Evolutionary conservation across 257 asterid species (phyloP).

Genomic region (Solanum megistacrolobum): DNA sequence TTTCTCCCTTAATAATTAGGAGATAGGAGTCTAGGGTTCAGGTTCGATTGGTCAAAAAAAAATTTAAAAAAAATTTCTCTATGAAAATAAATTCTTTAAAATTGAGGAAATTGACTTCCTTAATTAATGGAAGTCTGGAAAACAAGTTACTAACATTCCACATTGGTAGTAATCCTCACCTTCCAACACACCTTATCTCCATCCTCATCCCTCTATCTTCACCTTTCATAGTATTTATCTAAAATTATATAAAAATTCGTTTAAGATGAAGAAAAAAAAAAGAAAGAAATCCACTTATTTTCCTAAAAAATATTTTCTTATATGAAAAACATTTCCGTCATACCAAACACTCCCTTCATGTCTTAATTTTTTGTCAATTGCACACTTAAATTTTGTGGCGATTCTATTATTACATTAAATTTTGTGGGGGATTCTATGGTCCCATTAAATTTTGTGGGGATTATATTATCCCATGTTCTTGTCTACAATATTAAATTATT

Average conservation of each 20-base stretch:
- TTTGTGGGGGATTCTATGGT: neutral
- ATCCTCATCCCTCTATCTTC: neutral
- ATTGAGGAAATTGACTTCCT: neutral
- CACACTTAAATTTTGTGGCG: neutral
- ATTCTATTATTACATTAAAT: too few relatives aligned
- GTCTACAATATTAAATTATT: neutral
- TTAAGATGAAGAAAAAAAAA: neutral
- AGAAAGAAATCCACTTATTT: too few relatives aligned
- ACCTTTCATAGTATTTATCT: too few relatives aligned
- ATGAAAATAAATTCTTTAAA: too few relatives aligned
- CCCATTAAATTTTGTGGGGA: neutral
- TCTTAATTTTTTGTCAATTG: too few relatives aligned
- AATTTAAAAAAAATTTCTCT: neutral
- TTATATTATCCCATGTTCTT: neutral
- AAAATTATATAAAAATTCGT: too few relatives aligned
- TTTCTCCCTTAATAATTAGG: neutral
- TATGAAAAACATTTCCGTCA: too few relatives aligned
- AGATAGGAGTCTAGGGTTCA: neutral
- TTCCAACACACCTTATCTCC: neutral
- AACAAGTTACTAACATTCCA: neutral
- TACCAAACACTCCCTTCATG: neutral
- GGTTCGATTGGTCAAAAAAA: neutral
- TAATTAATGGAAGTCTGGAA: neutral
- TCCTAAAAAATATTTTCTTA: neutral
- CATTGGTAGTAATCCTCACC: neutral